These are phyloP conservation scores for Arxiozyma bovina DNA, from an alignment of 1,139 yeast genomes.

Conservation along the genomic window DNA sequence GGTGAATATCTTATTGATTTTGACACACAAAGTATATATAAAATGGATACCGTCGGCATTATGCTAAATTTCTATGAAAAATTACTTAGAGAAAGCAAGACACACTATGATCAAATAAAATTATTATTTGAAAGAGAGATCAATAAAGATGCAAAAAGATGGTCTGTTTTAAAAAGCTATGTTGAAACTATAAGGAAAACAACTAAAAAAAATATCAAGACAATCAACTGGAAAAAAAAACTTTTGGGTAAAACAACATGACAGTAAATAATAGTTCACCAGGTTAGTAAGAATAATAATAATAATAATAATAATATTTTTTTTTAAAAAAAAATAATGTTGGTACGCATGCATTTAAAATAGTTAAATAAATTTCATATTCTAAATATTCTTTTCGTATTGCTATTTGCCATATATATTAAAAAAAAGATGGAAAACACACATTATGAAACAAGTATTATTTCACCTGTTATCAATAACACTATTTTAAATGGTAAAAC, in stretches of 20 bases:
- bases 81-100: background rate
- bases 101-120: background rate
- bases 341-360: too few relatives aligned
- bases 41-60: background rate
- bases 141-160: background rate
- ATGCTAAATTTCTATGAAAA: background rate
- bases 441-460: too few relatives aligned
- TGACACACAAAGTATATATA: slow-evolving; percentile 8
- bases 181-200: background rate
- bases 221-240: background rate
- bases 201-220: background rate
- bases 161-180: background rate
- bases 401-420: background rate
- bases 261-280: background rate
- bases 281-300: too few relatives aligned
- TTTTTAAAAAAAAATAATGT: too few relatives aligned
- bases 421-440: background rate
- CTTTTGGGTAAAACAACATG: background rate
- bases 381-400: background rate
- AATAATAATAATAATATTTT: too few relatives aligned
- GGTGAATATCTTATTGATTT: slow-evolving; percentile 16
- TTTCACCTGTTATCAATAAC: background rate
- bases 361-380: background rate
- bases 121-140: background rate
- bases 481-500: too few relatives aligned